Base-by-base conservation (phyloP, 306 rosid genomes). In the Dicorynia guianensis region DNA sequence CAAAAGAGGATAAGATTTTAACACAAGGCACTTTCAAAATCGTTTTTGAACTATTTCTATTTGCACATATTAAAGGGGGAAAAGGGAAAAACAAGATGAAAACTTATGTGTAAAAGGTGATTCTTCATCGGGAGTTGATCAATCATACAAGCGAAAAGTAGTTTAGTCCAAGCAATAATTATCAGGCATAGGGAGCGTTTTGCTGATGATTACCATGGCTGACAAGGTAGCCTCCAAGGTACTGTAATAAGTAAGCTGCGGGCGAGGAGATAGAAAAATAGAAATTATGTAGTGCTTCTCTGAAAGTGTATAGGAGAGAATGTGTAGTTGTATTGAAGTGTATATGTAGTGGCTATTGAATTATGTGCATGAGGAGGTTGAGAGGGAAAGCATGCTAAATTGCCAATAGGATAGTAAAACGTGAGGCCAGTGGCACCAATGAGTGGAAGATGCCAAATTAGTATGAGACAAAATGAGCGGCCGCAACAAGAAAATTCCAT, bases 141-240 rank as follows among this genome's bases (percentile, higher is more conserved):
- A 34, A 14, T 36, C 33, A 3, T 55, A 13, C 25, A 40, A 20
- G 25, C n/a, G 5, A 5, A 19, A 13, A 44, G 33, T 58, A 40
- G 36, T 39, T 59, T 38, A 49, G 44, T n/a, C 36, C 39, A 77
- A 50, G 38, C 55, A 68, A 69, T 46, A 47, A 38, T 17, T 7
- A 49, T 61, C 34, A 61, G 36, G 0, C 55, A 62, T 18, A 56
- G 63, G n/a, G n/a, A n/a, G n/a, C n/a, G 59, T 36, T 55, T 15
- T 19, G 69, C 7, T 66, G 50, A 35, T 70, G 55, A 42, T 70
- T 80, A 81, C 85, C 85, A 81, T 81, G 74, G 58, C 12, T 48
- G 63, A 54, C 61, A 50, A 59, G 52, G 46, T 25, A 25, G 30
- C 30, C 30, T 57, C 20, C 44, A 52, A 25, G 25, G 63, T 25